Evolutionary conservation across 208 protist species (phyloP), one percentile per base, ranked within the genome.

Genomic region (Trichomonas vaginalis): DNA sequence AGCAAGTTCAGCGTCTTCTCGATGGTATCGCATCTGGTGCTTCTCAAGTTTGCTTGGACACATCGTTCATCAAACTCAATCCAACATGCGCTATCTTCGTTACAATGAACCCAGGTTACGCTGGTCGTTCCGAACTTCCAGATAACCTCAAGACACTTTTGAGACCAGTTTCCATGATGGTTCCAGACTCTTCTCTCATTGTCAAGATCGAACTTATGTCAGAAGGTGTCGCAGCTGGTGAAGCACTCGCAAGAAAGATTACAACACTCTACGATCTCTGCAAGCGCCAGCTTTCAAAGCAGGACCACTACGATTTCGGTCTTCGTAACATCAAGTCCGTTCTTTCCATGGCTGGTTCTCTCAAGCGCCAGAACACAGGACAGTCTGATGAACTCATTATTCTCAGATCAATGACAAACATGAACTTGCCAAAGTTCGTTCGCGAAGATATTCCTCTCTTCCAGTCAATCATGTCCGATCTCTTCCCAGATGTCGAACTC

Each of bases 71-170:
- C 95, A 97, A 97, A 46, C 97, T 99, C n/a, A 99, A 99, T 95
- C 96, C 97, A 96, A 98, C 98, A 95, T 98, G 98, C 97, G 98
- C 98, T 96, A 98, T 99, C 51, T 99, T 99, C 97, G 98, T 99
- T 17, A 99, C 99, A 32, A 99, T 99, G 99, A 99, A 99, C 97
- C 99, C 99, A 80, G 97, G 98, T 92, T 99, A 99, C 97, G 98
- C 98, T 27, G 99, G 99, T 37, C 98, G 99, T 79, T 98, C 98
- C 10, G 98, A 99, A 97, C 97, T 99, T 51, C 99, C 99, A 10
- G 99, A 99, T 96, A 99, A 99, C 97, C 97, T 99, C 10, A 97
- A 97, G 83, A 96, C 98, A 15, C 97, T 99, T 56, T 98, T 99
- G 90, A 98, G 99, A n/a, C 98, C 98, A 56, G 98, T 99, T 46